These are phyloP conservation scores for Fragilaria radians DNA, from an alignment of 108 stramenopile species.

Conservation along the genomic window DNA sequence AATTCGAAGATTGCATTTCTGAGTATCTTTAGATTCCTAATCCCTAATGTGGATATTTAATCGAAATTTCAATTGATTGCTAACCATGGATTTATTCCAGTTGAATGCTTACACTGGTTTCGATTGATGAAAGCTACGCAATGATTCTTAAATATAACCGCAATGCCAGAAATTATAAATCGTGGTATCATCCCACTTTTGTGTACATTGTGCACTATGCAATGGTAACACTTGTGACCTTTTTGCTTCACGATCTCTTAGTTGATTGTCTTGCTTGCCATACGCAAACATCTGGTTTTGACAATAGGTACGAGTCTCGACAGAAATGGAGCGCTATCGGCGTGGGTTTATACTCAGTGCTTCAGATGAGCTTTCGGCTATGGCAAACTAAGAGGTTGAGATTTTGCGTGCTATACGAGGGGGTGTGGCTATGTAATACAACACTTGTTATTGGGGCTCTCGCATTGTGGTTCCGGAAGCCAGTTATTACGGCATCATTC, in stretches of 20 bases:
- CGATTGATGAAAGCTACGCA: too few species aligned
- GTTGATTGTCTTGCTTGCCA: neutral
- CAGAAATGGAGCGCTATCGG: slow-evolving; percentile 8
- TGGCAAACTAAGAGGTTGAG: slow-evolving; percentile 16
- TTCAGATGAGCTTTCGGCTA: slow-evolving; percentile 33
- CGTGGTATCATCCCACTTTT: slow-evolving; percentile 39
- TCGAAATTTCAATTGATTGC: too few species aligned
- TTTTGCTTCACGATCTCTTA: slow-evolving; percentile 36
- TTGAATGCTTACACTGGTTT: too few species aligned
- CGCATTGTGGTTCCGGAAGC: slow-evolving; percentile 37
- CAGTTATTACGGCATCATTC: slow-evolving; percentile 46
- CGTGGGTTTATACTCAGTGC: slow-evolving; percentile 24
- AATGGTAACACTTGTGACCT: slow-evolving; percentile 21
- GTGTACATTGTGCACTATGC: slow-evolving; percentile 51
- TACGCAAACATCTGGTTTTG: neutral
- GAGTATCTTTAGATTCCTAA: too few species aligned
- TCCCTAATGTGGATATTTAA: too few species aligned
- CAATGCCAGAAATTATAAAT: slow-evolving; percentile 39
- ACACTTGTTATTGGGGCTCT: slow-evolving; percentile 47
- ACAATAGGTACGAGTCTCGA: neutral
- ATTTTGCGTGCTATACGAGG: slow-evolving; percentile 47
- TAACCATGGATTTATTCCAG: too few species aligned
- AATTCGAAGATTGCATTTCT: too few species aligned
- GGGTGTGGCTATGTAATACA: slow-evolving; percentile 65
- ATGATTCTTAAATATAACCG: too few species aligned